Conservation (phyloP, 345 rosid genomes). For the Eutrema japonicum region DNA sequence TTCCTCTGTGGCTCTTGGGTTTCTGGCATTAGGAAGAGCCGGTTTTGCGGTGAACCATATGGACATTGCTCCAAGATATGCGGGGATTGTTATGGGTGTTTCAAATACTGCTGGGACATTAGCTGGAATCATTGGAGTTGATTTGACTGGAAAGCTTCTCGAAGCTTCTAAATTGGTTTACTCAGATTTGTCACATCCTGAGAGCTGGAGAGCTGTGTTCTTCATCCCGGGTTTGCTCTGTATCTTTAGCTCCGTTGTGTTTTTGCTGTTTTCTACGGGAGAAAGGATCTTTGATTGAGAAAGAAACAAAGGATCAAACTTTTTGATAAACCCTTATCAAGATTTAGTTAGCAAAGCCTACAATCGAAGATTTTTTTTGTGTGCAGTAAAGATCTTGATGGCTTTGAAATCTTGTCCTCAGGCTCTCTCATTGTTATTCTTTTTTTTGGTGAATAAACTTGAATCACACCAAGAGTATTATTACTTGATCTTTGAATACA, state of each 20-base stretch:
- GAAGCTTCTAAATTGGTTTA: conserved; percentile 78
- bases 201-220: conserved; percentile 89
- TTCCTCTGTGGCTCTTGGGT: conserved; percentile 91
- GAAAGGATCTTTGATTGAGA: conserved; percentile 93
- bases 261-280: conserved; percentile 82
- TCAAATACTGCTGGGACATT: conserved; percentile 97
- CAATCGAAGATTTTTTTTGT: not conserved
- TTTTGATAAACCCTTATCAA: conserved; percentile 33
- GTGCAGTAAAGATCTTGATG: conserved; percentile 32
- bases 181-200: conserved; percentile 88
- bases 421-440: conserved; percentile 27
- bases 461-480: conserved; percentile 40
- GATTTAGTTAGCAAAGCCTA: conserved; percentile 15
- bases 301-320: not conserved
- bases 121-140: conserved; percentile 94
- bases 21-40: conserved; percentile 91
- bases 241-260: conserved; percentile 74
- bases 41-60: conserved; percentile 98
- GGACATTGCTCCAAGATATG: conserved; percentile 98
- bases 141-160: conserved; percentile 82
- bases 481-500: conserved; percentile 28
- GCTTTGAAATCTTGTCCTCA: conserved; percentile 30
- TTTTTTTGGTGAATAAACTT: conserved; percentile 37
- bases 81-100: conserved; percentile 96
- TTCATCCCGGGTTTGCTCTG: conserved; percentile 86